Evolutionary conservation across 2,329 filamentous ascomycete species (phyloP).

Genomic region (Trichoderma endophyticum): DNA sequence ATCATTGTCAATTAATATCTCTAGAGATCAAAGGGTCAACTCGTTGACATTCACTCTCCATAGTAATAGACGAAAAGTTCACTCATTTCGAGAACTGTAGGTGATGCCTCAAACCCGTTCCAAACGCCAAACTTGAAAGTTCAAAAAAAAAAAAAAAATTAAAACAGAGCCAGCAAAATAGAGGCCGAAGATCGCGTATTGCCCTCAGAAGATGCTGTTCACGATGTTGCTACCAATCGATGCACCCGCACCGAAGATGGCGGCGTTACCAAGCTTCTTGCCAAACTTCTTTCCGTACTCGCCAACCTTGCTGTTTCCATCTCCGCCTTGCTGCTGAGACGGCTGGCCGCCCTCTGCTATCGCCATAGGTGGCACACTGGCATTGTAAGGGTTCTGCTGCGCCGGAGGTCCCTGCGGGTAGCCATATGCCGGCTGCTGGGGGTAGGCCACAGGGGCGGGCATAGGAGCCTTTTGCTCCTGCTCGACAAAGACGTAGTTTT

Average conservation of each 20-base stretch:
- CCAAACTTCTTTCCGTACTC: conserved; percentile 91
- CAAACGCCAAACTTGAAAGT: not conserved
- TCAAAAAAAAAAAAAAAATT: not conserved
- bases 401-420: conserved; percentile 39
- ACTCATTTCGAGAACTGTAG: not conserved
- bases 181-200: not conserved
- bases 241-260: conserved; percentile 90
- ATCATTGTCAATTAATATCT: not conserved
- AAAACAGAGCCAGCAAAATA: not conserved
- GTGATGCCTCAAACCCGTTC: not conserved
- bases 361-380: conserved; percentile 70
- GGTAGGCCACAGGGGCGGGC: conserved; percentile 31
- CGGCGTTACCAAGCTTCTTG: conserved; percentile 78
- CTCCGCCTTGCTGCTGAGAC: conserved; percentile 33
- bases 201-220: conserved; percentile 79
- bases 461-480: conserved; percentile 48
- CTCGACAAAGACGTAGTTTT: conserved; percentile 77
- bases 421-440: conserved; percentile 33
- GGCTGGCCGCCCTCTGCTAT: conserved; percentile 56
- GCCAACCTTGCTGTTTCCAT: conserved; percentile 58
- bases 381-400: conserved; percentile 62
- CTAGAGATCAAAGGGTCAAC: not conserved
- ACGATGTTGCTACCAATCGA: conserved; percentile 88
- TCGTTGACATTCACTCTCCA: not conserved
- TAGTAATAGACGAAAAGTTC: not conserved